Percentiles rank a stretch among this genome's conserved stretches.
Evolutionary conservation across 2,329 filamentous ascomycete genomes (phyloP).

Genomic region (Fusarium neocosmosporiellum): DNA sequence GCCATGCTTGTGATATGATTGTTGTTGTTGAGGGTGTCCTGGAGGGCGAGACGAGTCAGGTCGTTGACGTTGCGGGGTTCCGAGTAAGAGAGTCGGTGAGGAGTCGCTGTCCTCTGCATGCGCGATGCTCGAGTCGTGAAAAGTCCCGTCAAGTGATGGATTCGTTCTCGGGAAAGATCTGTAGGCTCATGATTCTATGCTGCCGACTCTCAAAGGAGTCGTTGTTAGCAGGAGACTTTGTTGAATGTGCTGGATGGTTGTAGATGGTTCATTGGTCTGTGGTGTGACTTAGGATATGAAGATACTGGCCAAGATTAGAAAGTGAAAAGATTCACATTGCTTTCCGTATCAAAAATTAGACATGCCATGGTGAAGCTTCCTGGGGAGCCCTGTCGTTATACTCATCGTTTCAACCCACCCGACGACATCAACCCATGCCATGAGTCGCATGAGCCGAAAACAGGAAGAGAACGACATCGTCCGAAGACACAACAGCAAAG

Average conservation of each 20-base stretch:
- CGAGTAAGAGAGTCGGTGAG: not conserved
- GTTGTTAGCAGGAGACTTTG: not conserved
- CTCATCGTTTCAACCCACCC: conserved; percentile 14
- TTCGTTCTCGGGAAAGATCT: not conserved
- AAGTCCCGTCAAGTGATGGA: not conserved
- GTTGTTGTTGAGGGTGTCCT: not conserved
- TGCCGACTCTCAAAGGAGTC: not conserved
- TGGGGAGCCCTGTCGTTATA: not conserved
- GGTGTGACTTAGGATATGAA: not conserved
- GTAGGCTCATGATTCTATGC: not conserved
- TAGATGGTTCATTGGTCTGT: not conserved
- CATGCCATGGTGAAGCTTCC: not conserved
- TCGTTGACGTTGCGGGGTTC: not conserved
- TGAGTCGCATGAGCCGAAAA: conserved; percentile 36
- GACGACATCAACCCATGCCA: conserved; percentile 39
- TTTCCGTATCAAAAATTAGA: not conserved
- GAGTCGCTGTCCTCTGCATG: not conserved
- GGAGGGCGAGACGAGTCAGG: not conserved
- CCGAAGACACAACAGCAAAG: conserved; percentile 6
- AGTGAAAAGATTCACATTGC: not conserved
- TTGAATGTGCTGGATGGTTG: not conserved
- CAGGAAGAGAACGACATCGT: conserved; percentile 31
- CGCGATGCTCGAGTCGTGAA: not conserved
- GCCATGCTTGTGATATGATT: not conserved
- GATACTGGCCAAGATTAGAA: not conserved